phyloP scores from a whole-genome alignment of 2,329 filamentous ascomycete species.

The Neonectria magnoliae region DNA sequence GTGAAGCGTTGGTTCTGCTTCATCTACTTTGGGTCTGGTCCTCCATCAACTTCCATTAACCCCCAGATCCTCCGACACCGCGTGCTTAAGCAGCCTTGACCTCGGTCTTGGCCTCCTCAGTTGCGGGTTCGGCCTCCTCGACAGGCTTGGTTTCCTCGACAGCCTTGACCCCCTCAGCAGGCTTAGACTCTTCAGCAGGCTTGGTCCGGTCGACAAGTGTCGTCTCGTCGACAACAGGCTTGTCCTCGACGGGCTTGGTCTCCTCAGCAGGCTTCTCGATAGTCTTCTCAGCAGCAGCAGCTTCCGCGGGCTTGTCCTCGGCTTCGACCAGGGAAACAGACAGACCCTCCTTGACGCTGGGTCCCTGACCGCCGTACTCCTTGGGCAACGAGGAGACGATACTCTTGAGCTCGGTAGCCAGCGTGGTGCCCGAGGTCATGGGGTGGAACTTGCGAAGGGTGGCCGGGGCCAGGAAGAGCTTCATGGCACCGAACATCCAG shows the following conservation, averaged over 20 bases:
- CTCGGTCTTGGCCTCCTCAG: conserved; percentile 17
- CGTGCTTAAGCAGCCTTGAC: conserved; percentile 14
- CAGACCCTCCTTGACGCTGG: conserved; percentile 51
- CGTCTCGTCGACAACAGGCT: conserved; percentile 13
- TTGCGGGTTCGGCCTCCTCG: conserved; percentile 7
- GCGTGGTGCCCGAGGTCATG: conserved; percentile 75
- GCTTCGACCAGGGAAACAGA: conserved; percentile 43
- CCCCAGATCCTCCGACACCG: neutral
- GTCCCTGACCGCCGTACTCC: conserved; percentile 81
- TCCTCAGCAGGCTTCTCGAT: conserved; percentile 34
- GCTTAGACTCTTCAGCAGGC: conserved; percentile 14
- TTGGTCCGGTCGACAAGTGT: conserved; percentile 18
- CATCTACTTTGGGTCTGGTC: neutral
- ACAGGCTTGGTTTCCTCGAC: conserved; percentile 4
- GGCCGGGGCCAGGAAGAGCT: conserved; percentile 77
- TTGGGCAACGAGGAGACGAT: conserved; percentile 75
- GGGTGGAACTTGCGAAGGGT: conserved; percentile 84
- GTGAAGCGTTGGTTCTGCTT: neutral
- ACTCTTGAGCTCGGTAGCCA: conserved; percentile 68
- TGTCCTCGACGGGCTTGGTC: conserved; percentile 21
- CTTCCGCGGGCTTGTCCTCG: conserved; percentile 18
- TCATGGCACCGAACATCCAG: conserved; percentile 81
- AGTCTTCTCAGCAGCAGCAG: conserved; percentile 32
- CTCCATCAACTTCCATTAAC: neutral
- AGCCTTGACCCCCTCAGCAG: conserved; percentile 14